A percentile compares a stretch with the other conserved stretches of the same genome.
Evolutionary conservation across 306 rosid genomes (phyloP).

Genomic region (Aeschynomene evenia): DNA sequence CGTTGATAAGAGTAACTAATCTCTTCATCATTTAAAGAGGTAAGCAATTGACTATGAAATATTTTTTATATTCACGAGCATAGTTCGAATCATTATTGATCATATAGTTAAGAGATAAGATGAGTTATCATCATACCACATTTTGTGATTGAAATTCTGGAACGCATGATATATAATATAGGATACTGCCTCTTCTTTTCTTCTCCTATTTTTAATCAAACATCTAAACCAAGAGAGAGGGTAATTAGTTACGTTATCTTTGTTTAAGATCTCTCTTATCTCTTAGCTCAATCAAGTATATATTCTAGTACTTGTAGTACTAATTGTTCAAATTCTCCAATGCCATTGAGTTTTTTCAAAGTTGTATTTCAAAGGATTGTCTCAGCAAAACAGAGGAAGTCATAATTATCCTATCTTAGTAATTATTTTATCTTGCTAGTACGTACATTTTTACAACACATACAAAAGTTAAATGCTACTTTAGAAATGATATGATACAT

Average conservation of each 20-base stretch:
- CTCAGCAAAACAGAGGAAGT: slow-evolving; percentile 26
- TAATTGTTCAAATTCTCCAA: slow-evolving; percentile 1
- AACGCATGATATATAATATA: too few species aligned
- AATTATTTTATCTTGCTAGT: neutral
- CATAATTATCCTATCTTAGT: neutral
- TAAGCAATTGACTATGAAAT: too few species aligned
- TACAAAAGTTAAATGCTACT: neutral
- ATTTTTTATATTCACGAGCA: too few species aligned
- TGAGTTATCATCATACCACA: too few species aligned
- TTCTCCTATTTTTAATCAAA: neutral
- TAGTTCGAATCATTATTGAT: too few species aligned
- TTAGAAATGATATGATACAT: slow-evolving; percentile 11
- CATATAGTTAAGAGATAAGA: too few species aligned
- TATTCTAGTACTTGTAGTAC: slow-evolving; percentile 16
- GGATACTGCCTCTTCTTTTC: neutral
- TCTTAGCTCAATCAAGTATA: neutral
- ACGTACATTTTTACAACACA: neutral
- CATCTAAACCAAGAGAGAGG: neutral
- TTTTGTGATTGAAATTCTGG: too few species aligned
- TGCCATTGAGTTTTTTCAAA: neutral
- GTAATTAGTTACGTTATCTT: slow-evolving; percentile 17
- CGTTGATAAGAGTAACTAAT: too few species aligned
- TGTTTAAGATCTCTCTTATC: neutral
- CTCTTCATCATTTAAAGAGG: too few species aligned
- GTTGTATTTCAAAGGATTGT: slow-evolving; percentile 21